Conservation (phyloP, 139 green algal genomes). For the Chlorella sp. region DNA sequence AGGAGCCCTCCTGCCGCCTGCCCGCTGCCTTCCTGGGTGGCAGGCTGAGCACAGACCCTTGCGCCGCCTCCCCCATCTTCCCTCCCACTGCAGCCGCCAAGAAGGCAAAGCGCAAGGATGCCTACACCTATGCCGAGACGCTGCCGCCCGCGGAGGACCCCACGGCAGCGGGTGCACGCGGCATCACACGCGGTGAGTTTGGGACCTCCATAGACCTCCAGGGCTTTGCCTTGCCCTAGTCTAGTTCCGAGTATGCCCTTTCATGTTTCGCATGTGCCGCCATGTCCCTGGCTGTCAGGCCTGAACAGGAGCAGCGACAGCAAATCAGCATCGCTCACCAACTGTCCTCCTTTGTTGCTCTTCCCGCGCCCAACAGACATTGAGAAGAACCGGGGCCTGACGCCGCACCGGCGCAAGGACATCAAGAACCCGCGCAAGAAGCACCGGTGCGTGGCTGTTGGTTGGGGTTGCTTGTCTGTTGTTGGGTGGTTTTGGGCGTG, state of each 20-base stretch:
- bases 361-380: no score
- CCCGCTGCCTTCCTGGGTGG: no score
- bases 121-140: slow-evolving; percentile 33
- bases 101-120: slow-evolving; percentile 65
- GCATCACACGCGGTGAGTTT: slow-evolving; percentile 63
- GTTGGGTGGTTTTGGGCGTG: neutral
- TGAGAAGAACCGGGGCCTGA: slow-evolving; percentile 96
- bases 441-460: slow-evolving; percentile 23
- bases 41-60: no score
- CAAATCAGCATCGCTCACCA: no score
- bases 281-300: no score
- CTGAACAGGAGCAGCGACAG: no score
- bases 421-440: slow-evolving; percentile 95
- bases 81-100: slow-evolving; percentile 43
- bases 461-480: neutral
- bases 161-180: slow-evolving; percentile 54
- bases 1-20: no score
- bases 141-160: slow-evolving; percentile 71
- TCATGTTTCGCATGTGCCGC: no score
- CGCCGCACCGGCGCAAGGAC: slow-evolving; percentile 92
- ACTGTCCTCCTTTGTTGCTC: no score
- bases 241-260: no score
- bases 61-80: neutral
- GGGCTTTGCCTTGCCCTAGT: no score
- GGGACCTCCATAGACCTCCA: no score